phyloP scores from a whole-genome alignment of 2,329 filamentous ascomycete species.

The Epichloe amarillans region DNA sequence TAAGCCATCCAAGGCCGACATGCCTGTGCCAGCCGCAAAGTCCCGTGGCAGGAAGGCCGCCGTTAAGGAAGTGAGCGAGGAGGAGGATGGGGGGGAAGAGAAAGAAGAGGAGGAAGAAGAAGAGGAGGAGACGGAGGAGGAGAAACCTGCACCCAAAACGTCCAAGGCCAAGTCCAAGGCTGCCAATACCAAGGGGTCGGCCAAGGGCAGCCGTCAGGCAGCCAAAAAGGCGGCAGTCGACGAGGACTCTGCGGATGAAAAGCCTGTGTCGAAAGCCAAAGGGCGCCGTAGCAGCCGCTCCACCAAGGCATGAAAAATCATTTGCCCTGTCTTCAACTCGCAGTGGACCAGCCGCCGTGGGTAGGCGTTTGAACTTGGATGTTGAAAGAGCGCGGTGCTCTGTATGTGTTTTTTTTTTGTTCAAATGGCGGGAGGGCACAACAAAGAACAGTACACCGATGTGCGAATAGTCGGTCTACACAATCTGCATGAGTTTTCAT shows the following conservation, averaged over 20 bases:
- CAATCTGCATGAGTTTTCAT: too few relatives aligned
- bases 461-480: too few relatives aligned
- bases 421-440: background rate
- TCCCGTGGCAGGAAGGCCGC: slow-evolving; percentile 1
- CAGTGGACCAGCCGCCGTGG: background rate
- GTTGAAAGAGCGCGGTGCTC: background rate
- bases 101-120: background rate
- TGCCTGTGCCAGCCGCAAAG: slow-evolving; percentile 5
- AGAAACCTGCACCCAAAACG: slow-evolving; percentile 3
- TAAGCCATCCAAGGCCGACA: slow-evolving; percentile 11
- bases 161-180: slow-evolving; percentile 3
- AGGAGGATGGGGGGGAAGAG: slow-evolving; percentile 6
- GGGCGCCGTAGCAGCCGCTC: slow-evolving; percentile 10
- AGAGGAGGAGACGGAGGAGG: background rate
- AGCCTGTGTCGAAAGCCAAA: slow-evolving; percentile 17
- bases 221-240: slow-evolving; percentile 3
- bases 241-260: slow-evolving; percentile 5
- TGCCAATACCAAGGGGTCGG: background rate
- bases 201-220: slow-evolving; percentile 2
- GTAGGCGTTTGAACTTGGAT: background rate
- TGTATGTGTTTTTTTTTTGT: background rate
- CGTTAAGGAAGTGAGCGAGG: slow-evolving; percentile 9
- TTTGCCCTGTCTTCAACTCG: background rate
- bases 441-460: too few relatives aligned
- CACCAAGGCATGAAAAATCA: slow-evolving; percentile 10